Evolutionary conservation across 768 basidiomycete genomes (phyloP).

Genomic region (Amyloporia xantha): DNA sequence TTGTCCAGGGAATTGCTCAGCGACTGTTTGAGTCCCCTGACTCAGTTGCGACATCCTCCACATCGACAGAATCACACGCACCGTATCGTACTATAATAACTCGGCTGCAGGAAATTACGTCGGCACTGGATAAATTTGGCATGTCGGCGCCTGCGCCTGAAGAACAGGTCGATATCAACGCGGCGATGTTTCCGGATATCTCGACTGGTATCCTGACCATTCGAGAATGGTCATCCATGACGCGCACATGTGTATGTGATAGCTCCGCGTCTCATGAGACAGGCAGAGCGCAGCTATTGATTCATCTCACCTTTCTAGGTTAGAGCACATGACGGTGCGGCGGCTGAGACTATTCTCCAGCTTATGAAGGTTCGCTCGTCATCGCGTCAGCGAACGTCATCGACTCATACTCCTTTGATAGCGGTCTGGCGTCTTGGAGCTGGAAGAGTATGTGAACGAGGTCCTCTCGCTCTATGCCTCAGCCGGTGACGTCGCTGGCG

Average conservation of each 20-base stretch:
- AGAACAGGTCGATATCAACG: no score
- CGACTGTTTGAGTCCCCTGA: conserved; percentile 24
- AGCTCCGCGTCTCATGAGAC: neutral
- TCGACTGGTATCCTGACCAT: conserved; percentile 6
- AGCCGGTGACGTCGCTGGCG: conserved; percentile 35
- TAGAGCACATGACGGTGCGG: conserved; percentile 36
- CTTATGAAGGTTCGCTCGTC: conserved; percentile 42
- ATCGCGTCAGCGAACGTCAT: neutral
- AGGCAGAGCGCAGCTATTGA: no score
- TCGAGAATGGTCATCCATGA: conserved; percentile 11
- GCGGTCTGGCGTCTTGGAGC: conserved; percentile 36
- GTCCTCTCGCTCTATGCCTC: conserved; percentile 46
- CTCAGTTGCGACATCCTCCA: conserved; percentile 4
- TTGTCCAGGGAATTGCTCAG: conserved; percentile 30
- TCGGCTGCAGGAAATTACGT: conserved; percentile 11
- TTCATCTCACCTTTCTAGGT: no score
- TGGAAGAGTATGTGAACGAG: conserved; percentile 38
- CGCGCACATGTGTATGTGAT: conserved; percentile 10
- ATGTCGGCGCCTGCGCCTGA: neutral
- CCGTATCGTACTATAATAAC: conserved; percentile 5
- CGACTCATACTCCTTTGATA: conserved; percentile 16
- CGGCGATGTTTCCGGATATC: neutral
- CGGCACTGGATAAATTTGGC: neutral
- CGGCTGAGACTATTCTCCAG: conserved; percentile 43
- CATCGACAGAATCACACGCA: neutral